Evolutionary conservation across 2,329 filamentous ascomycete species (phyloP).

Genomic region (Rhynchosporium secalis): DNA sequence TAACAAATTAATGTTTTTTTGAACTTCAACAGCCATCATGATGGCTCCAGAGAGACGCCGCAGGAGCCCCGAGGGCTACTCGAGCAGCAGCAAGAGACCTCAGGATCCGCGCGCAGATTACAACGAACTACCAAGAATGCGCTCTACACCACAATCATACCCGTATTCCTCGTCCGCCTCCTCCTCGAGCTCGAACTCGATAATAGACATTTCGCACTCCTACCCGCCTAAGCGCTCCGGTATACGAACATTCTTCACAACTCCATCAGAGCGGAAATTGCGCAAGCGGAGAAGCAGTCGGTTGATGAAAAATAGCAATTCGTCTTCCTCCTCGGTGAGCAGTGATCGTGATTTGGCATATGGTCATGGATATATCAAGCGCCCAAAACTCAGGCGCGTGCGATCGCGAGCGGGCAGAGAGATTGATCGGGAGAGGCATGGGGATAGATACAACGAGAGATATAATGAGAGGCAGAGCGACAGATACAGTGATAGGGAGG

Average conservation of each 20-base stretch:
- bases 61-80: constrained; percentile 30
- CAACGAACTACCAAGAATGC: constrained; percentile 29
- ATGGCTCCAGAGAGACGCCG: constrained; percentile 32
- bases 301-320: constrained; percentile 59
- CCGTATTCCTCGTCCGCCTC: constrained; percentile 32
- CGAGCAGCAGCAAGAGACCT: constrained; percentile 20
- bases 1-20: constrained; percentile 19
- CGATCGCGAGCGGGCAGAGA: constrained; percentile 35
- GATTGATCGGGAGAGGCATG: constrained; percentile 32
- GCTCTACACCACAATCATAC: constrained; percentile 22
- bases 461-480: constrained; percentile 16
- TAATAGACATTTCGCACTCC: constrained; percentile 64
- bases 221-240: constrained; percentile 51
- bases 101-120: constrained; percentile 25
- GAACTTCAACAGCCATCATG: constrained; percentile 29
- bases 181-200: constrained; percentile 29
- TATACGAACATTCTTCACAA: constrained; percentile 62
- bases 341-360: constrained; percentile 66
- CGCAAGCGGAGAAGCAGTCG: constrained; percentile 50
- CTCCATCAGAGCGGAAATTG: constrained; percentile 54
- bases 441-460: constrained; percentile 20
- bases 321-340: constrained; percentile 62
- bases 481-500: constrained; percentile 21
- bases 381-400: constrained; percentile 32
- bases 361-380: constrained; percentile 54